Evolutionary conservation across 2,329 filamentous ascomycete genomes (phyloP), one percentile per base, ranked within the genome.

Genomic region (Trichoderma endophyticum): DNA sequence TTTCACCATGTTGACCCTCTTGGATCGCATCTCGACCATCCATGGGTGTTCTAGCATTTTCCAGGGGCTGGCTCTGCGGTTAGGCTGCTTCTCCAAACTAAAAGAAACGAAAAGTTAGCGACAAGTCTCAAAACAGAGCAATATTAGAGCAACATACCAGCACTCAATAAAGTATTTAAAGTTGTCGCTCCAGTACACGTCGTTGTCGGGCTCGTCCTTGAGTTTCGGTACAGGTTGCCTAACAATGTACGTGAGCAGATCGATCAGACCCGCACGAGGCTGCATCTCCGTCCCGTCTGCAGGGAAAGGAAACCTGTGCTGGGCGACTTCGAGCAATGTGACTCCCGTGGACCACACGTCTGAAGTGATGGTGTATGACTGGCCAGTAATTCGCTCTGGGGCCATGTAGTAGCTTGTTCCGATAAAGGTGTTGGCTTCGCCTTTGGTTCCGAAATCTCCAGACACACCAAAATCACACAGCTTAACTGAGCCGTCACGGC

Each of bases 111-210:
- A 21, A 72, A 70, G 75, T 82, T 74, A 79, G 77, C 62, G 75
- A 26, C 6, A 18, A 34, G 32, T 21, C 43, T 3, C 5, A 57
- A 48, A 65, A 32, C 7, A 73, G 67, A 75, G 81, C 73, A 78
- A 75, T 61, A 18, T 6, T 18, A 6, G 14, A 15, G 43, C 21
- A 70, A 91, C 93, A 80, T 89, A 98, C 95, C 96, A 98, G 89
- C 95, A 98, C 84, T 98, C 95, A 77, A 99, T 98, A 78, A 99
- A 99, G 81, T 98, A 98, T 82, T 99, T 99, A 84, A 99, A 98
- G 79, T 93, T 97, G 77, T 97, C 93, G 77, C 93, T 97, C 96
- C 96, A 99, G 79, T 91, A 92, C 76, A 99, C 97, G 72, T 91
- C 91, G 76, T 92, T 93, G 36, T 94, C 90, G 0, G 93, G 93